Base-by-base conservation (phyloP, 331 rosid species). In the Pyracantha coccinea region DNA sequence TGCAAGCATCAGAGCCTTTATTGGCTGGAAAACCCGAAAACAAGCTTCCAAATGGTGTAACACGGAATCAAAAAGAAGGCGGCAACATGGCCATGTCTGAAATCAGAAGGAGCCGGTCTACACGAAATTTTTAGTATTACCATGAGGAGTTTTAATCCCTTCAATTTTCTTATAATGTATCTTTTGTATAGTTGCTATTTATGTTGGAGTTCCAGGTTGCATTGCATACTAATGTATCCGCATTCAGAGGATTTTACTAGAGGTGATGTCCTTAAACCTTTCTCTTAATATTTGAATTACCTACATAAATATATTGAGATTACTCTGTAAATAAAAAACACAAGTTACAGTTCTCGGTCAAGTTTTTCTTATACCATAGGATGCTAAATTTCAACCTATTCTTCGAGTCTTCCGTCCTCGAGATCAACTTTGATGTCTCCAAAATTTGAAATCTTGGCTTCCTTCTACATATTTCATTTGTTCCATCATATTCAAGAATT, bases 21-120 rank as follows among this genome's bases (percentile, higher is more conserved):
- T 24, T 82, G 82, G 78, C 85, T 19, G 84, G 88, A 78, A 92
- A 77, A 84, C 79, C 85, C 45, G 99, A 94, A 59, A 88, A 83
- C 86, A 88, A 85, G 80, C 71, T 53, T 75, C 27, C 80, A 55
- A 86, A 78, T 80, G 89, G 88, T 47, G 87, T 79, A 63, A 77
- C 54, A 38, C 86, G 87, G 59, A 76, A 69, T 83, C 78, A 61
- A 60, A 90, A 81, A 78, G 97, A 92, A 84, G 86, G 83, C 32
- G 80, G 80, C 81, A 86, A 80, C 33, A 69, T 79, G 47, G 50
- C 93, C 69, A 64, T 83, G 79, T 71, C 96, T 24, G 97, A 92
- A 45, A 80, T 87, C 38, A 83, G 89, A 65, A 89, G 99, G 70
- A 95, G 97, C 81, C 83, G 89, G 55, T 92, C 99, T 17, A 87